phyloP scores from a whole-genome alignment of 768 basidiomycete species.

The Lactarius sp. region DNA sequence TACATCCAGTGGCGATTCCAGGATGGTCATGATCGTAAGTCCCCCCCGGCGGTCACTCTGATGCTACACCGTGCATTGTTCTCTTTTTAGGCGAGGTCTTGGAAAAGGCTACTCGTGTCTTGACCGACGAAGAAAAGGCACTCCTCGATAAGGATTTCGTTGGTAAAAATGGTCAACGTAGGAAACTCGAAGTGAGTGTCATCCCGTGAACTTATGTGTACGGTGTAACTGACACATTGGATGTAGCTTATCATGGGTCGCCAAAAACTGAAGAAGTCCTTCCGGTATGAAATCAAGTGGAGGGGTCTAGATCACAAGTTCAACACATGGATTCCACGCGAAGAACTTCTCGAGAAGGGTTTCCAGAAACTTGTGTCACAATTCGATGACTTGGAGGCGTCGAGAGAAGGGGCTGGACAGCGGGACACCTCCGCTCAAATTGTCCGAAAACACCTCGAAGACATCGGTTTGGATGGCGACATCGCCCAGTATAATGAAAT shows the following conservation, averaged over 20 bases:
- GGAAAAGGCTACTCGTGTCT: constrained; percentile 85
- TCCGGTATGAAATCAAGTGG: constrained; percentile 93
- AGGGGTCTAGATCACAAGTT: constrained; percentile 74
- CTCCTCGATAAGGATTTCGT: constrained; percentile 82
- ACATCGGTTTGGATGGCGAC: constrained; percentile 94
- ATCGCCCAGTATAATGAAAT: constrained; percentile 99
- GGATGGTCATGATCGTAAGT: constrained; percentile 91
- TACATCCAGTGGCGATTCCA: constrained; percentile 99
- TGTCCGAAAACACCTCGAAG: constrained; percentile 89
- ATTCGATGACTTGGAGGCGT: constrained; percentile 95
- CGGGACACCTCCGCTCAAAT: constrained; percentile 78
- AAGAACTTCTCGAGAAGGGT: constrained; percentile 79
- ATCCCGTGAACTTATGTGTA: constrained; percentile 7
- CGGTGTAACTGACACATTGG: not conserved
- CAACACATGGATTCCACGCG: constrained; percentile 91
- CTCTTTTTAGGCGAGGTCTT: constrained; percentile 65
- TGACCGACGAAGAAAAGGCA: constrained; percentile 81
- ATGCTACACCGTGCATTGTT: constrained; percentile 17
- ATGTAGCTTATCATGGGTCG: constrained; percentile 80
- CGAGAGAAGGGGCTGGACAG: constrained; percentile 88
- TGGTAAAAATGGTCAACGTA: constrained; percentile 84
- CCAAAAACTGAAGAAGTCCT: constrained; percentile 93
- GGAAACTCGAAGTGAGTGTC: constrained; percentile 76
- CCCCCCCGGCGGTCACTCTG: constrained; percentile 10
- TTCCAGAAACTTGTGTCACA: constrained; percentile 88